Conservation (phyloP, 148 eudicot genomes). For the Limonium bicolor region DNA sequence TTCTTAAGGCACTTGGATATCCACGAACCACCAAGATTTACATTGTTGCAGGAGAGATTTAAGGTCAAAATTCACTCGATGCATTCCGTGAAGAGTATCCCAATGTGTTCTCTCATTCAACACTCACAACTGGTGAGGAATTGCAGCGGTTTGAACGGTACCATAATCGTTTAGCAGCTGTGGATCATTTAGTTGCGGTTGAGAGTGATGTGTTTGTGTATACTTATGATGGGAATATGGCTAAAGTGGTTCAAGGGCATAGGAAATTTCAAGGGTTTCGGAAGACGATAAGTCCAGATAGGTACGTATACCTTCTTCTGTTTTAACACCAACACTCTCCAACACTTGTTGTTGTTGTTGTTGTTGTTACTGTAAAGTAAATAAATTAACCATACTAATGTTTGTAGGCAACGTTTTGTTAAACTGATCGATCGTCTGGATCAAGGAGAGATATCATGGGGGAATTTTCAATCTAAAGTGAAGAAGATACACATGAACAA, state of each 20-base stretch:
- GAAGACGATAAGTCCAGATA: constrained; percentile 46
- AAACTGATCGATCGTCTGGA: constrained; percentile 32
- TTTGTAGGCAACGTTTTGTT: constrained; percentile 24
- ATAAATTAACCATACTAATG: background rate
- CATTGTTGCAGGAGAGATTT: constrained; percentile 46
- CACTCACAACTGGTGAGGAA: constrained; percentile 28
- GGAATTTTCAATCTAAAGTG: constrained; percentile 22
- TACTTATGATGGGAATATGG: constrained; percentile 54
- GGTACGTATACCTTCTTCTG: constrained; percentile 9
- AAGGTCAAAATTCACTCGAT: constrained; percentile 27
- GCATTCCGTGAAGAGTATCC: constrained; percentile 18
- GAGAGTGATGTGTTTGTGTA: constrained; percentile 41
- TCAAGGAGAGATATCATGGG: constrained; percentile 22
- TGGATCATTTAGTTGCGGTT: constrained; percentile 35
- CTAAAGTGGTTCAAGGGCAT: constrained; percentile 51
- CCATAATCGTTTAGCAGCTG: constrained; percentile 46
- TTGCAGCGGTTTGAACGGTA: constrained; percentile 22
- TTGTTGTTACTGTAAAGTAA: no score
- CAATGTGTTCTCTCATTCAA: constrained; percentile 22
- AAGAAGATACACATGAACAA: constrained; percentile 24
- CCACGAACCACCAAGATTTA: constrained; percentile 33
- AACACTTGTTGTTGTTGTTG: background rate
- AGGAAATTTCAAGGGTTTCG: constrained; percentile 36
- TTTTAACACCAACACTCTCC: background rate
- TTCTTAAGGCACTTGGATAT: constrained; percentile 44